Evolutionary conservation across 1,284 basidiomycete genomes (phyloP).

Genomic region (Apiotrichum brassicae): DNA sequence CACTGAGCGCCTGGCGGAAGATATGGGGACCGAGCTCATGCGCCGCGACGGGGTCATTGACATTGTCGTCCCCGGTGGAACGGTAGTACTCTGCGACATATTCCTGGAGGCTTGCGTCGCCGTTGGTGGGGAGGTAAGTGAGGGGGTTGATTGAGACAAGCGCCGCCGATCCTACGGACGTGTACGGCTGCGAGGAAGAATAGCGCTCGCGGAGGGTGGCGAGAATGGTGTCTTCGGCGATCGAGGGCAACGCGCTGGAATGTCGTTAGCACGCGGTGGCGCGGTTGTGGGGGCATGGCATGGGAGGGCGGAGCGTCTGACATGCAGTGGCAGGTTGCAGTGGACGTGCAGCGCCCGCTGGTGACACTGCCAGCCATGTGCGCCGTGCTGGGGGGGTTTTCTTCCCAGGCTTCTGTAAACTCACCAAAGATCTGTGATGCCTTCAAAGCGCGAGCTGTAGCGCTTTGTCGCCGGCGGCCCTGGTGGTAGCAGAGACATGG

Average conservation of each 20-base stretch:
- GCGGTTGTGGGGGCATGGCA: no score
- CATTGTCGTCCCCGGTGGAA: slow-evolving; percentile 50
- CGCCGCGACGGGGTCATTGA: slow-evolving; percentile 22
- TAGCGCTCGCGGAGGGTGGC: slow-evolving; percentile 79
- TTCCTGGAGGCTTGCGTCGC: slow-evolving; percentile 72
- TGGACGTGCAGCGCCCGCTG: no score
- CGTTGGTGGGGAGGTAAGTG: slow-evolving; percentile 72
- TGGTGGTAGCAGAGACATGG: slow-evolving; percentile 13
- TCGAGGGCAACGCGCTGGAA: slow-evolving; percentile 30
- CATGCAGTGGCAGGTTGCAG: no score
- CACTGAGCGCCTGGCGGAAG: slow-evolving; percentile 80
- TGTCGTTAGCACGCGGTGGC: not conserved
- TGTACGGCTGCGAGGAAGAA: slow-evolving; percentile 75
- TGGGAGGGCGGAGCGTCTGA: no score
- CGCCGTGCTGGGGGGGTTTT: no score
- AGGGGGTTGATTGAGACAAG: slow-evolving; percentile 83
- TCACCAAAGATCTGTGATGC: slow-evolving; percentile 35
- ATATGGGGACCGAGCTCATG: slow-evolving; percentile 64
- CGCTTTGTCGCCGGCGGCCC: slow-evolving; percentile 6
- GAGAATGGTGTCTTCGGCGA: slow-evolving; percentile 45
- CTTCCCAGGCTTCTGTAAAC: not conserved
- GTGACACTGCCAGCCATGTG: no score
- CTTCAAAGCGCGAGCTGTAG: slow-evolving; percentile 31
- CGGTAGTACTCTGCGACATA: slow-evolving; percentile 68
- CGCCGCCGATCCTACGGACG: slow-evolving; percentile 60